Conservation (phyloP, 106 monocot genomes). For the Dioscorea zingiberensis region DNA sequence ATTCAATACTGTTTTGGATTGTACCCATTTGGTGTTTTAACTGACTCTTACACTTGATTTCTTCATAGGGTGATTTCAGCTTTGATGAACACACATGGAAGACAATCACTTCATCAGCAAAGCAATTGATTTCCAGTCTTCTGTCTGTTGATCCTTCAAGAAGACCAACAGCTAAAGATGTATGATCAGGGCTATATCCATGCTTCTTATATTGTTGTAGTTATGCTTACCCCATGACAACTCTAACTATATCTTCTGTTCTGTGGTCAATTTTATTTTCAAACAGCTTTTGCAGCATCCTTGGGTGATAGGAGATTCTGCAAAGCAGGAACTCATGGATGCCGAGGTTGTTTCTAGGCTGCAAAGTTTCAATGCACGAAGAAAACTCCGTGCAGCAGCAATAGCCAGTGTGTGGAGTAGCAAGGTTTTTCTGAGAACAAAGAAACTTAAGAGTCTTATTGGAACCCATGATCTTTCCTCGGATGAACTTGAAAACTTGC, state of each 20-base stretch:
- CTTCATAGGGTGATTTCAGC: conserved; percentile 50
- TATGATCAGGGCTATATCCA: conserved; percentile 9
- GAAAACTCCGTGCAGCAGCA: conserved; percentile 66
- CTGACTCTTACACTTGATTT: too few species aligned
- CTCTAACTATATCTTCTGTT: too few species aligned
- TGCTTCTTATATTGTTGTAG: too few species aligned
- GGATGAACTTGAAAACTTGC: conserved; percentile 52
- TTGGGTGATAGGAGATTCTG: conserved; percentile 69
- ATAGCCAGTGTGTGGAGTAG: conserved; percentile 64
- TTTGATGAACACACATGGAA: conserved; percentile 67
- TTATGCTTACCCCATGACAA: too few species aligned
- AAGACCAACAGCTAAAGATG: conserved; percentile 63
- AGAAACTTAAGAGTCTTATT: conserved; percentile 45
- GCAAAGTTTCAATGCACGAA: conserved; percentile 63
- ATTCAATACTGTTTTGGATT: too few species aligned
- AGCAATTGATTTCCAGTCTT: conserved; percentile 61
- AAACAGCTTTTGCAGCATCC: conserved; percentile 61
- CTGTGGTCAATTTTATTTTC: conserved; percentile 2
- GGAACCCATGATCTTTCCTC: conserved; percentile 53
- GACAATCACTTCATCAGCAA: conserved; percentile 57
- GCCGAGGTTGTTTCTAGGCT: conserved; percentile 62
- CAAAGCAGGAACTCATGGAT: conserved; percentile 58
- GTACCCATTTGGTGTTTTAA: too few species aligned
- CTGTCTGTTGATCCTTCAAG: conserved; percentile 47
- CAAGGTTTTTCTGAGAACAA: conserved; percentile 47